These are phyloP conservation scores for Escallonia herrerae DNA, from an alignment of 129 eudicot genomes.

Conservation along the genomic window DNA sequence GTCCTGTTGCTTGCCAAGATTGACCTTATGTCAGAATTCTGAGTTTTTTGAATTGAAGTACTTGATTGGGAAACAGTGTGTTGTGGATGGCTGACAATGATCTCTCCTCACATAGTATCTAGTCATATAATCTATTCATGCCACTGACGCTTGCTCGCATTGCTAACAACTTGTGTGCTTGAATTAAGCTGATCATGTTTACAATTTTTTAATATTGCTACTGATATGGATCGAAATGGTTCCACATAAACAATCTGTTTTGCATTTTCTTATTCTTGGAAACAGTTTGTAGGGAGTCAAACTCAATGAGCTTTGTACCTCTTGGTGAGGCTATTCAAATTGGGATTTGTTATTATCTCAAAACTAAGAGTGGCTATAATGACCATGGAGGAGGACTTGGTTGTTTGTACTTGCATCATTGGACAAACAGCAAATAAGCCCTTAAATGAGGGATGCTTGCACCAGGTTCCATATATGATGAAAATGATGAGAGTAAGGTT, in stretches of 20 bases:
- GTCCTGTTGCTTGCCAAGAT: neutral
- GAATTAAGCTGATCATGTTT: neutral
- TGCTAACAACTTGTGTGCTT: neutral
- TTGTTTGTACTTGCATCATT: neutral
- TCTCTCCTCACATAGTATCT: slow-evolving; percentile 4
- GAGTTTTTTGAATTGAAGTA: neutral
- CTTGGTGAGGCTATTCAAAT: slow-evolving; percentile 6
- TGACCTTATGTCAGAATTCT: slow-evolving; percentile 5
- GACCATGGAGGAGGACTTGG: neutral
- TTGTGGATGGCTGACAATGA: slow-evolving; percentile 5
- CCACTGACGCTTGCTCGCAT: neutral
- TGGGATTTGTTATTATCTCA: slow-evolving; percentile 5
- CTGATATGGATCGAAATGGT: too few relatives aligned
- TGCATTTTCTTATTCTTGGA: slow-evolving; percentile 12
- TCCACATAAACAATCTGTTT: neutral
- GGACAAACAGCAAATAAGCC: slow-evolving; percentile 6
- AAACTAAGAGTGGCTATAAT: neutral
- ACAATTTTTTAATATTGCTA: neutral
- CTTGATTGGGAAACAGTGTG: neutral
- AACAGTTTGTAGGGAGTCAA: slow-evolving; percentile 18
- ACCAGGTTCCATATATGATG: neutral
- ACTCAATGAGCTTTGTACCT: slow-evolving; percentile 1
- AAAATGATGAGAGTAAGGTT: neutral
- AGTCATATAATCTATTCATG: neutral
- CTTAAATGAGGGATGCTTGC: slow-evolving; percentile 14